Percentiles rank a stretch among this genome's conserved stretches.
These are phyloP conservation scores for Eucalyptus regnans DNA, from an alignment of 345 rosid species.

Conservation along the genomic window DNA sequence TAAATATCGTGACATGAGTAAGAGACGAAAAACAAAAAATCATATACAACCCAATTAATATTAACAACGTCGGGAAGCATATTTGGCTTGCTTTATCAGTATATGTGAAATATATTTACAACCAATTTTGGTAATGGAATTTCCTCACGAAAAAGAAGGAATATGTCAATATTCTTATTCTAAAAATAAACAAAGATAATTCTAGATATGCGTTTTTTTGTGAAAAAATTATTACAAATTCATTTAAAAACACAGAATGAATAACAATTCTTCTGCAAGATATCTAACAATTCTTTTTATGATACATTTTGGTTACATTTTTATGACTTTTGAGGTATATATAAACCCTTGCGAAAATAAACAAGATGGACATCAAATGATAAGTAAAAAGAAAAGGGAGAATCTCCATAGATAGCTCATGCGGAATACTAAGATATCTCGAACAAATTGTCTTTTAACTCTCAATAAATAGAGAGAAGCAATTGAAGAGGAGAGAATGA, in stretches of 20 bases:
- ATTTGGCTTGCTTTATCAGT: background rate
- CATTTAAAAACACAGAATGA: background rate
- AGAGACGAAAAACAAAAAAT: background rate
- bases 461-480: background rate
- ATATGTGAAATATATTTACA: background rate
- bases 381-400: background rate
- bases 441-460: background rate
- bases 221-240: background rate
- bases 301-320: background rate
- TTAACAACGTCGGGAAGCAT: background rate
- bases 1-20: background rate
- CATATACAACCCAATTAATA: background rate
- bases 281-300: background rate
- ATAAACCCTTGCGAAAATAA: background rate
- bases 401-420: background rate
- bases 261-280: background rate
- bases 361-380: background rate
- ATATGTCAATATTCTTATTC: background rate
- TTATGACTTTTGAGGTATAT: background rate
- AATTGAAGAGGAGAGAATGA: background rate
- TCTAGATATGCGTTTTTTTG: background rate
- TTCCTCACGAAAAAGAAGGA: background rate
- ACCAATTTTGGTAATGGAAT: background rate
- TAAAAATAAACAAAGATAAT: background rate
- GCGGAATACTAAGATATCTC: background rate